Percentiles rank a stretch among this genome's conserved stretches.
phyloP scores from a whole-genome alignment of 352 stramenopile genomes.

The Pythium folliculosum region DNA sequence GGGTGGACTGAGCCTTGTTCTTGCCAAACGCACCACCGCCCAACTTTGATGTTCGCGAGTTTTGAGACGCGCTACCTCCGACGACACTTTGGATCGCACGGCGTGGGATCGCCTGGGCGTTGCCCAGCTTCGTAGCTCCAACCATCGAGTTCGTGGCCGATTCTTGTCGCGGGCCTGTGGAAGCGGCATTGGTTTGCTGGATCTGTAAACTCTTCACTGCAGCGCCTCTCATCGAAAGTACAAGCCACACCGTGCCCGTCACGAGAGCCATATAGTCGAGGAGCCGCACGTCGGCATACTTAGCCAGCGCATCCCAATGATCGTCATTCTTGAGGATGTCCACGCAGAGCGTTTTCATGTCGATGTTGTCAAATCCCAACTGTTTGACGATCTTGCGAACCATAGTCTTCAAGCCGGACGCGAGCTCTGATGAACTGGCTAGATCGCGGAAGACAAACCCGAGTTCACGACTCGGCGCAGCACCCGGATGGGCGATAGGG shows the following conservation, averaged over 20 bases:
- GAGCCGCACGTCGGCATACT: conserved; percentile 58
- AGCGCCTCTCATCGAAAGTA: conserved; percentile 73
- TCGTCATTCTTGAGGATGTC: conserved; percentile 75
- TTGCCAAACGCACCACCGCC: conserved; percentile 29
- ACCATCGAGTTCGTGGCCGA: conserved; percentile 7
- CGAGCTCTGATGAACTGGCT: conserved; percentile 68
- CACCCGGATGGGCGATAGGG: conserved; percentile 54
- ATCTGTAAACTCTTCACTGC: conserved; percentile 88
- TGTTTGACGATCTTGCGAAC: conserved; percentile 86
- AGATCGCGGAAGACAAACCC: conserved; percentile 82
- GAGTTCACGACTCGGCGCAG: conserved; percentile 67
- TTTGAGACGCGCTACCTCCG: conserved; percentile 1
- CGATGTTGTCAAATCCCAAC: conserved; percentile 78
- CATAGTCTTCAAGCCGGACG: conserved; percentile 82
- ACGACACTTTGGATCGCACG: conserved; percentile 39
- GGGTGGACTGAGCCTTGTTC: conserved; percentile 39
- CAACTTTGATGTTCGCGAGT: conserved; percentile 27
- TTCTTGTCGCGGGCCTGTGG: conserved; percentile 29
- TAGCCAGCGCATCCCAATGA: conserved; percentile 69
- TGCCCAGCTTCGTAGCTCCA: conserved; percentile 27
- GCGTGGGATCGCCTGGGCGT: conserved; percentile 56
- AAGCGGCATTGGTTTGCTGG: conserved; percentile 57
- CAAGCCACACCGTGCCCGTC: conserved; percentile 72
- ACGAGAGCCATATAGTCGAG: conserved; percentile 83
- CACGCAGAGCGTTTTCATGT: conserved; percentile 79